A percentile compares a stretch with the other conserved stretches of the same genome.
Evolutionary conservation across 441 rosid species (phyloP).

Genomic region (Populus trichocarpa): DNA sequence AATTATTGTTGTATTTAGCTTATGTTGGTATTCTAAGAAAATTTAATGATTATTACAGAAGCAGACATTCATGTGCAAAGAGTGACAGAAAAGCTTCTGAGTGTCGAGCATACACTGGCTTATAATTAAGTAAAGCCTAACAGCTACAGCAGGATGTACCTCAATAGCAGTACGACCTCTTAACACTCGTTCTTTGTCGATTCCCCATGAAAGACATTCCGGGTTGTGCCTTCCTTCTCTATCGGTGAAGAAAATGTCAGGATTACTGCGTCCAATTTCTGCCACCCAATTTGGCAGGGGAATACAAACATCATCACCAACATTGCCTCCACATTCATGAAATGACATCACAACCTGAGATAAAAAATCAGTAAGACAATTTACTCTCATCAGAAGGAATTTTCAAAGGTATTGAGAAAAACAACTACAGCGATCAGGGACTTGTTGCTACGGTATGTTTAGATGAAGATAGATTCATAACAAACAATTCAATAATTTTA

Average conservation of each 20-base stretch:
- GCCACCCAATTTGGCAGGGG: constrained; percentile 99
- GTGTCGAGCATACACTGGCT: background rate
- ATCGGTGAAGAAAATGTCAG: constrained; percentile 93
- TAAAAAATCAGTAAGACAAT: constrained; percentile 16
- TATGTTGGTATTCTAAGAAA: constrained; percentile 6
- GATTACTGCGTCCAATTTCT: constrained; percentile 89
- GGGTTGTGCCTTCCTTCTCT: constrained; percentile 97
- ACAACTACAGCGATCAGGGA: background rate
- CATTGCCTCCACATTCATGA: constrained; percentile 99
- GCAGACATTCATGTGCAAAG: background rate
- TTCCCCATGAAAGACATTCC: constrained; percentile 97
- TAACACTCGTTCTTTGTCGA: constrained; percentile 86
- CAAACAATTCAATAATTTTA: background rate
- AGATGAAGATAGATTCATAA: background rate
- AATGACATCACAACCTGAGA: constrained; percentile 93
- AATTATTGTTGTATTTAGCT: background rate
- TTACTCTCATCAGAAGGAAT: constrained; percentile 22
- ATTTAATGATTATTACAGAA: constrained; percentile 7
- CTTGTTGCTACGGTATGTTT: background rate
- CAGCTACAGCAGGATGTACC: constrained; percentile 43
- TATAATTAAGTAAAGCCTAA: constrained; percentile 2
- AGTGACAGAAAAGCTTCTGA: background rate
- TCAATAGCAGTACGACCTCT: constrained; percentile 94
- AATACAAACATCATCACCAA: constrained; percentile 97
- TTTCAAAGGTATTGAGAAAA: constrained; percentile 12